phyloP scores from a whole-genome alignment of 2,329 filamentous ascomycete genomes.

The Colletotrichum lentis region DNA sequence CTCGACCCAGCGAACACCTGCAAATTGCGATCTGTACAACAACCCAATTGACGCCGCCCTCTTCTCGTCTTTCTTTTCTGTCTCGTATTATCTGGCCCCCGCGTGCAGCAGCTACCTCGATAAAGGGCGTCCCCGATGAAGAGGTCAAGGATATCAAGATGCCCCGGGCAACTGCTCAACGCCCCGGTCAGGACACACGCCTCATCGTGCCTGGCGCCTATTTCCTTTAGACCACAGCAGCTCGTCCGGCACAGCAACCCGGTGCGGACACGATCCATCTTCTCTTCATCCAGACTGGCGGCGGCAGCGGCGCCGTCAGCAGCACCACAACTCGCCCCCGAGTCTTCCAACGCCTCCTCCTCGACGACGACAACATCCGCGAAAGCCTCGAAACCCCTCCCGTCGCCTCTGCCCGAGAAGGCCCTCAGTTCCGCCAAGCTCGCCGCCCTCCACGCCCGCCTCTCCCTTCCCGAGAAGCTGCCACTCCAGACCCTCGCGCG shows the following conservation, averaged over 20 bases:
- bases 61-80: slow-evolving; percentile 9
- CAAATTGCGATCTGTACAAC: slow-evolving; percentile 45
- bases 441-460: slow-evolving; percentile 87
- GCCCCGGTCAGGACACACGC: slow-evolving; percentile 42
- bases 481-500: slow-evolving; percentile 87
- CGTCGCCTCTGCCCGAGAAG: slow-evolving; percentile 74
- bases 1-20: slow-evolving; percentile 48
- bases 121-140: slow-evolving; percentile 47
- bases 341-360: slow-evolving; percentile 29
- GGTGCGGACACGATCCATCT: slow-evolving; percentile 28
- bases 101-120: slow-evolving; percentile 15
- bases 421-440: slow-evolving; percentile 85
- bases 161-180: slow-evolving; percentile 53
- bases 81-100: neutral
- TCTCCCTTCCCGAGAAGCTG: slow-evolving; percentile 81
- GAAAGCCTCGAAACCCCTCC: slow-evolving; percentile 54
- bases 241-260: slow-evolving; percentile 16
- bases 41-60: slow-evolving; percentile 23
- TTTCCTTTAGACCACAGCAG: slow-evolving; percentile 36
- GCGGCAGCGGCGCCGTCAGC: slow-evolving; percentile 12
- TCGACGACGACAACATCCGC: slow-evolving; percentile 45
- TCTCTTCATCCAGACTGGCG: neutral
- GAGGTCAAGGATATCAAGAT: slow-evolving; percentile 54
- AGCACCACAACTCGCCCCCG: slow-evolving; percentile 10
- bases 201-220: slow-evolving; percentile 34